Conservation (phyloP, 352 stramenopile species). For the Phytophthora foliorum region DNA sequence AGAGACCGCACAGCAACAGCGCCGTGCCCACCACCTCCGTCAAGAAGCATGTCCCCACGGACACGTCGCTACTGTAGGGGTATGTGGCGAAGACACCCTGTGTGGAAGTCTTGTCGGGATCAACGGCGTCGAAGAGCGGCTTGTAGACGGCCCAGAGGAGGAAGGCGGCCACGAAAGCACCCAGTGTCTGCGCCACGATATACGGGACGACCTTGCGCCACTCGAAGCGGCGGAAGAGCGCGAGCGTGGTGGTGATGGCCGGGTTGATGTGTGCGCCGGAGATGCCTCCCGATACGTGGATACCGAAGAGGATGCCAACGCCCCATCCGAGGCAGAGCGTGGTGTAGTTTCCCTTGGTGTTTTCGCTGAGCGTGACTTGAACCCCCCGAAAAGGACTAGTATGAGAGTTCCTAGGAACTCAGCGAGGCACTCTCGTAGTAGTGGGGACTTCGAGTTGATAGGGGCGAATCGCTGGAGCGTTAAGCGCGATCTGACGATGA, state of each 20-base stretch:
- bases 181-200: slow-evolving; percentile 50
- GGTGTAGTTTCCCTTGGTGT: slow-evolving; percentile 61
- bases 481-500: slow-evolving; percentile 9
- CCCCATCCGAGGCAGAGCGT: slow-evolving; percentile 70
- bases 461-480: slow-evolving; percentile 7
- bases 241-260: slow-evolving; percentile 61
- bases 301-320: slow-evolving; percentile 65
- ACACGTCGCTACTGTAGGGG: slow-evolving; percentile 45
- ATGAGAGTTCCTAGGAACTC: slow-evolving; percentile 73
- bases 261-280: slow-evolving; percentile 72
- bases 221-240: slow-evolving; percentile 54
- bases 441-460: slow-evolving; percentile 49
- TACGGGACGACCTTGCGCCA: slow-evolving; percentile 56
- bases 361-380: slow-evolving; percentile 59
- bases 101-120: slow-evolving; percentile 46
- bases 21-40: slow-evolving; percentile 72
- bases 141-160: slow-evolving; percentile 66
- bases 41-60: slow-evolving; percentile 60
- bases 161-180: slow-evolving; percentile 54
- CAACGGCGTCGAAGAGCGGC: slow-evolving; percentile 53
- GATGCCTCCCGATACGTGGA: slow-evolving; percentile 59
- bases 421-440: slow-evolving; percentile 59
- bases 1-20: slow-evolving; percentile 66
- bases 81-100: slow-evolving; percentile 61
- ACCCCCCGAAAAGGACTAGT: slow-evolving; percentile 67